Evolutionary conservation across 805 yeast genomes (phyloP).

Genomic region (Candida ascalaphidarum): DNA sequence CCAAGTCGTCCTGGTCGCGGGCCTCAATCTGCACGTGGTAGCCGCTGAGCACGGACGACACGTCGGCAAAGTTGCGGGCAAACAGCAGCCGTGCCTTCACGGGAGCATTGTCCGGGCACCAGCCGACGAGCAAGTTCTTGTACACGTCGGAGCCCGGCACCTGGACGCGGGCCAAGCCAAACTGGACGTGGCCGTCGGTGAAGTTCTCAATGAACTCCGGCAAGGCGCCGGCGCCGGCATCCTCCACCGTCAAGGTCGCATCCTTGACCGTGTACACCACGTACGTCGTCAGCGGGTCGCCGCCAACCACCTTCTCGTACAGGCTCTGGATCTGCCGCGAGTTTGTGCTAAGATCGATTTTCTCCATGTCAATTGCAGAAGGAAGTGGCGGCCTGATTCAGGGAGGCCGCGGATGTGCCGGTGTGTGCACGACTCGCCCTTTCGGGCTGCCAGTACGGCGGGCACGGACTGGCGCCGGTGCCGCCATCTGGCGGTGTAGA

Average conservation of each 20-base stretch:
- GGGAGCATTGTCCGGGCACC: constrained; percentile 98
- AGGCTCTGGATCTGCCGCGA: constrained; percentile 67
- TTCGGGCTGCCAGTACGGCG: no score
- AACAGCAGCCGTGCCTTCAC: constrained; percentile 64
- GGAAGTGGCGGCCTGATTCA: no score
- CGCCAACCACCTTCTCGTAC: constrained; percentile 73
- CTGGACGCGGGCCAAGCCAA: constrained; percentile 78
- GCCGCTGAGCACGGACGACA: constrained; percentile 61
- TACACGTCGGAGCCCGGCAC: constrained; percentile 89
- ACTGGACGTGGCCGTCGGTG: constrained; percentile 82
- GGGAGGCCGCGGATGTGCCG: no score
- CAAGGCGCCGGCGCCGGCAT: constrained; percentile 56
- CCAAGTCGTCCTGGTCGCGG: constrained; percentile 86
- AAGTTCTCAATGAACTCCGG: constrained; percentile 74
- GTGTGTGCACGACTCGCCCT: no score
- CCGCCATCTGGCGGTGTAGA: no score
- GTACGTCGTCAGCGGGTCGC: constrained; percentile 64
- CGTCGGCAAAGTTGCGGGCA: constrained; percentile 70
- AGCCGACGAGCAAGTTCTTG: constrained; percentile 79
- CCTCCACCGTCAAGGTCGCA: constrained; percentile 37
- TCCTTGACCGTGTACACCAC: constrained; percentile 70
- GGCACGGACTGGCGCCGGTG: no score
- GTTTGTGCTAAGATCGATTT: constrained; percentile 54
- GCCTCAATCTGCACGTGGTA: constrained; percentile 97
- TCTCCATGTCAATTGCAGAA: constrained; percentile 51